Evolutionary conservation across 2,329 filamentous ascomycete genomes (phyloP).

Genomic region (Penicillium sumatraense): DNA sequence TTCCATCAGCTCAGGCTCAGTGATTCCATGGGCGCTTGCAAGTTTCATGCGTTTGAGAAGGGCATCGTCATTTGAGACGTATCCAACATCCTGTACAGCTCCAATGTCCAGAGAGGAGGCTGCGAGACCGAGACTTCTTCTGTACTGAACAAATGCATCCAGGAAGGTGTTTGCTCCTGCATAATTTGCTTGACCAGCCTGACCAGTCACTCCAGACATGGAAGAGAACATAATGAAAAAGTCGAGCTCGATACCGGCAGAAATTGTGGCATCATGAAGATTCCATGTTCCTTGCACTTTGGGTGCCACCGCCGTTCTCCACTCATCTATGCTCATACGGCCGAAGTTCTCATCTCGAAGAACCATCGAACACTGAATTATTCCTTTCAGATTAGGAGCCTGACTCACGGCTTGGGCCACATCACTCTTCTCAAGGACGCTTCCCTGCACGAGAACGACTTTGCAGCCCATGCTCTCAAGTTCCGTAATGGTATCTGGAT

Average conservation of each 20-base stretch:
- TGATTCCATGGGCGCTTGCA: background rate
- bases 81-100: constrained; percentile 18
- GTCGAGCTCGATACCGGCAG: constrained; percentile 35
- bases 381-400: constrained; percentile 7
- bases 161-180: constrained; percentile 44
- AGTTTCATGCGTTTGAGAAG: background rate
- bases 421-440: background rate
- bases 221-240: constrained; percentile 52
- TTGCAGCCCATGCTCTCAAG: constrained; percentile 1
- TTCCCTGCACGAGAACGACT: background rate
- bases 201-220: constrained; percentile 35
- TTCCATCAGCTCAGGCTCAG: constrained; percentile 1
- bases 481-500: background rate
- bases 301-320: constrained; percentile 31
- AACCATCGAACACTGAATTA: constrained; percentile 21
- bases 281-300: constrained; percentile 38
- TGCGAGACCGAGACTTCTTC: constrained; percentile 23
- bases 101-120: constrained; percentile 27
- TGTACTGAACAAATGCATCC: constrained; percentile 33
- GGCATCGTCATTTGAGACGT: constrained; percentile 1
- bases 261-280: constrained; percentile 27
- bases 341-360: constrained; percentile 15
- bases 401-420: background rate
- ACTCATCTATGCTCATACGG: constrained; percentile 40
- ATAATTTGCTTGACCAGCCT: constrained; percentile 40